Base-by-base conservation (phyloP, 129 eudicot genomes). In the Dittrichia graveolens region DNA sequence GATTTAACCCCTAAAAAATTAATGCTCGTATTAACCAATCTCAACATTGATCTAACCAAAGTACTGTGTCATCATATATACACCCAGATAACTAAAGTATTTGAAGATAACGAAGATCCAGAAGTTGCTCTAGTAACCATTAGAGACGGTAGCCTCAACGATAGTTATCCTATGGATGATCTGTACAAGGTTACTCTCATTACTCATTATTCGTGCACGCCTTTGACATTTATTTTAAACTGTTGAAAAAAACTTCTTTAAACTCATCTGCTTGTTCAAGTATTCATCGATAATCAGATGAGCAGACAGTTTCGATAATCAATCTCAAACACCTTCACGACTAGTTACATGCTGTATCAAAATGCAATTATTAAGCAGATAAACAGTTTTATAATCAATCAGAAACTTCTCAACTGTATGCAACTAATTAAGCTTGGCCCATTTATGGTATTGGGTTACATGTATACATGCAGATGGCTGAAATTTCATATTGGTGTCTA, bases 401-500 rank as follows among this genome's bases (percentile, higher is more conserved):
- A 2, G 10, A 58, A 34, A 34, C 16, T 4, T 58, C 1, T 24
- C 31, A 24, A 24, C n/a, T n/a, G n/a, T n/a, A n/a, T n/a, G n/a
- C n/a, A n/a, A n/a, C 2, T 24, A 24, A 24, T 24, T 24, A 24
- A 24, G 31, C 1, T 24, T 24, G 31, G 31, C 31, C 31, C 7
- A 31, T n/a, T 52, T n/a, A n/a, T n/a, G n/a, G n/a, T n/a, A n/a
- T 10, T 4, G 41, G 2, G 37, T 39, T 5, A 42, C 10, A 43
- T 12, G 6, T 31, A 42, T 45, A 31, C 44, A 49, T 71, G 68
- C 87, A 90, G 96, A 87, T 87, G 96, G 94, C 91, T 56, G 96
- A 87, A 79, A 63, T 85, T 73, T 85, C 96, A 3, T 74, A 83
- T 12, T 87, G 91, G 96, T 90, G 94, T 52, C 83, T 90, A 61